Base-by-base conservation (phyloP, 2,329 filamentous ascomycete genomes). In the Penicillium sp. region DNA sequence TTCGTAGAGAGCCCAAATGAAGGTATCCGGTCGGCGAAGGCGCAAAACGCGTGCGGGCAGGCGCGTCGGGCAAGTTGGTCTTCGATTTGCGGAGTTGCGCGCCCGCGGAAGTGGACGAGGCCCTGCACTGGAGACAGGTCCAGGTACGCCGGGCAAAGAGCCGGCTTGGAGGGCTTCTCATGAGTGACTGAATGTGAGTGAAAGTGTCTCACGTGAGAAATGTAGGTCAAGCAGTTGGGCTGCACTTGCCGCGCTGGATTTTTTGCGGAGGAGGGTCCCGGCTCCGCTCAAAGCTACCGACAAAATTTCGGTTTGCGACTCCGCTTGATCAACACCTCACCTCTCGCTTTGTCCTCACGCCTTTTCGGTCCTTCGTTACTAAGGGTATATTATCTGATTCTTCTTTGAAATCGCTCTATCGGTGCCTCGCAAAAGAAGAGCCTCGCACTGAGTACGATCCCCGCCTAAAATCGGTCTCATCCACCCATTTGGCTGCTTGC, bases 21-120 rank as follows among this genome's bases (percentile, higher is more conserved):
- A 99, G 80, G 64, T 92, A 92, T 1, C 94, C 94, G 0, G 94
- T 99, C 0, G 94, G 94, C 1, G 94, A 97, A 0, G 94, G 94
- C 1, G 95, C 94, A 72, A 99, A 99, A 42, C 94, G 86, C 16
- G 94, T 90, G 69, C 90, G 80, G 53, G 84, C 84, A 41, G 88
- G 87, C 6, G 67, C 72, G 25, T 76, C 73, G 25, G 84, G 75
- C 42, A 74, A 69, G 57, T 67, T 64, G 50, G 60, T 70, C 50
- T 65, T 71, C 50, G 61, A 56, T 58, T 69, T 71, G 55, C 63
- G 60, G 53, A 57, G 51, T 40, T 61, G 61, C 54, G 67, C 53
- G 40, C 59, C 52, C 5, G 45, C 46, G 31, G 63, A 60, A 38
- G 67, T 63, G 39, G 70, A 71, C 46, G 64, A 68, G 27, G 63